These are phyloP conservation scores for Strobilomyces confusus DNA, from an alignment of 768 basidiomycete genomes.

Conservation along the genomic window DNA sequence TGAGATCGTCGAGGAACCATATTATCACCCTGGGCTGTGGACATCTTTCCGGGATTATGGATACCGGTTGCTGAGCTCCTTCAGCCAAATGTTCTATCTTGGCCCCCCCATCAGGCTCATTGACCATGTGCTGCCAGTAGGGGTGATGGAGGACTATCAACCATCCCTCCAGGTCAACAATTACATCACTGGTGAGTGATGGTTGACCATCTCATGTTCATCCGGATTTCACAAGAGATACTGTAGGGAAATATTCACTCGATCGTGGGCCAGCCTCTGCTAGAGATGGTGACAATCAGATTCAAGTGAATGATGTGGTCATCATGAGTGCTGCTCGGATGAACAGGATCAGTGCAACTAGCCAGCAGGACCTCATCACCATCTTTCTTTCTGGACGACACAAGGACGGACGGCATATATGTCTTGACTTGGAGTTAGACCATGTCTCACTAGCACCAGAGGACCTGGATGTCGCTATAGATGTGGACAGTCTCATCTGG, in stretches of 20 bases:
- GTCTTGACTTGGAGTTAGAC: slow-evolving; percentile 4
- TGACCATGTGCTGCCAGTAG: too few relatives aligned
- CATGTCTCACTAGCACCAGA: not conserved
- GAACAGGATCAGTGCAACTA: not conserved
- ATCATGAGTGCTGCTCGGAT: not conserved
- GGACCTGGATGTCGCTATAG: not conserved
- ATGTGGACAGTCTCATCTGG: slow-evolving; percentile 10
- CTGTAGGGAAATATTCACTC: not conserved
- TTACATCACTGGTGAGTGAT: not conserved
- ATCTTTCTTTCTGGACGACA: slow-evolving; percentile 2
- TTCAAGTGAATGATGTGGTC: not conserved
- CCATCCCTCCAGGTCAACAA: not conserved
- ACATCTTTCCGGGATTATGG: slow-evolving; percentile 5
- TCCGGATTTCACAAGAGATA: too few relatives aligned
- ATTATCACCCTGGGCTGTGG: slow-evolving; percentile 1
- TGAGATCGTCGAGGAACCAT: not conserved
- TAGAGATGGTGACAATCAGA: not conserved
- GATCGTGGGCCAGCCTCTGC: too few relatives aligned
- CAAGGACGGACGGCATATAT: not conserved
- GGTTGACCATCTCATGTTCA: too few relatives aligned
- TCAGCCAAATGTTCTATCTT: slow-evolving; percentile 11
- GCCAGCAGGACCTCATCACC: not conserved
- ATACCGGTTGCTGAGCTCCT: not conserved
- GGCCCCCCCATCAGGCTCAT: not conserved
- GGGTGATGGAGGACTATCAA: not conserved